Percentiles rank a stretch among this genome's conserved stretches.
Conservation (phyloP, 139 green algal genomes). For the Helicosporidium sp. region DNA sequence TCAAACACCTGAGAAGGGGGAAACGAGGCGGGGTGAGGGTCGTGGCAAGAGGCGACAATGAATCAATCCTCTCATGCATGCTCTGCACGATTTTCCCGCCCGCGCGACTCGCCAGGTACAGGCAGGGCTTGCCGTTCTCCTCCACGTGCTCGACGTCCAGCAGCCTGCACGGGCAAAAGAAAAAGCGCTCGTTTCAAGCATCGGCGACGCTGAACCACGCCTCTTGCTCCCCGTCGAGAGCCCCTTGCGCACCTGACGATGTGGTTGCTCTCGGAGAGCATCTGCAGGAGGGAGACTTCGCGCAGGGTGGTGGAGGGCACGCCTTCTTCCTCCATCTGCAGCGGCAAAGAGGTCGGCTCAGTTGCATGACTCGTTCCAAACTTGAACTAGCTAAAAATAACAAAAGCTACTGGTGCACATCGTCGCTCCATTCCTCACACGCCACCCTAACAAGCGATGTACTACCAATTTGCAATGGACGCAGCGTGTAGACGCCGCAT, state of each 20-base stretch:
- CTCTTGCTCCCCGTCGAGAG: neutral
- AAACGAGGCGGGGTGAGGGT: no score
- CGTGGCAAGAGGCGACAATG: no score
- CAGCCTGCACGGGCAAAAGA: conserved; percentile 40
- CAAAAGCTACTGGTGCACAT: no score
- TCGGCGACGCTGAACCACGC: neutral
- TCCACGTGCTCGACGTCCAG: conserved; percentile 87
- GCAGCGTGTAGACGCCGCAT: no score
- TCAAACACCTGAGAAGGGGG: conserved; percentile 97
- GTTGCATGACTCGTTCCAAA: no score
- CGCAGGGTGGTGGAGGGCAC: conserved; percentile 88
- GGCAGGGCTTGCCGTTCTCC: conserved; percentile 81
- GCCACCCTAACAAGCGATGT: no score
- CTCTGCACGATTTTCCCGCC: no score
- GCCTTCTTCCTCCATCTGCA: conserved; percentile 92
- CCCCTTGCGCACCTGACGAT: conserved; percentile 62
- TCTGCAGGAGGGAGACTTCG: conserved; percentile 87
- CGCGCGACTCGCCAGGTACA: conserved; percentile 68
- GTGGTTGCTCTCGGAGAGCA: conserved; percentile 65
- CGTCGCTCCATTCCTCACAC: no score
- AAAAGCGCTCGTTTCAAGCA: neutral
- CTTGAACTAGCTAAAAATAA: no score
- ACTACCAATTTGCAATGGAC: no score
- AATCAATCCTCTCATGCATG: no score
- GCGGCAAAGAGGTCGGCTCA: no score